Evolutionary conservation across 2,329 filamentous ascomycete genomes (phyloP), one percentile per base, ranked within the genome.

Genomic region (Fusarium kyushuense): DNA sequence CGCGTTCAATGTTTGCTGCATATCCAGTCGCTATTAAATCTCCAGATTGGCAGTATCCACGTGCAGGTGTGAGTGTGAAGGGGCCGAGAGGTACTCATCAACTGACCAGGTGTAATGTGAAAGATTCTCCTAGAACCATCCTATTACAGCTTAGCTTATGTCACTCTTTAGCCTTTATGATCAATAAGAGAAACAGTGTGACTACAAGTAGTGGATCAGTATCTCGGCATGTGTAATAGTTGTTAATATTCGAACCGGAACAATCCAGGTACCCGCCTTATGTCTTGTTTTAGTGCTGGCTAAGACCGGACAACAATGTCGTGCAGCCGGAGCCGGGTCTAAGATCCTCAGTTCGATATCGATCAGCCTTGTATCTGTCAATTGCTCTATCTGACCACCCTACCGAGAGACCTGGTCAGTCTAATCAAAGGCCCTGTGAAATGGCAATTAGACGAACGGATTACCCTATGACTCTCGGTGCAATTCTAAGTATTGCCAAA

Each of bases 271-370:
- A 65, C 61, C 61, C 60, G 54, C 54, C 41, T 43, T 32, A 32
- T 25, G 36, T 65, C 40, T 43, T 35, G 32, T 64, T 38, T 27
- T 59, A 53, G 54, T 36, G 59, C 53, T 63, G n/a, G 27, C 36
- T 59, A 53, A 42, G 46, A 27, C 65, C 54, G 65, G 55, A 58
- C 36, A 49, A 12, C 42, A 61, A 69, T 69, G 66, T 70, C 49
- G 62, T 70, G 66, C 66, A 69, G 67, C 57, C 53, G 62, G 46
- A 27, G 42, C 32, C 30, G 49, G 47, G 38, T 51, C 62, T 67
- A 63, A 54, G 32, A 47, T 59, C 17, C 32, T 33, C 67, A 70
- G 65, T 53, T 51, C 47, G 17, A 46, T 49, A 54, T 21, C 12
- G 62, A 58, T 45, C 42, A 67, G 30, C 54, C 54, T 41, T 70